phyloP scores from a whole-genome alignment of 345 rosid species.

The Gynandropsis gynandra region DNA sequence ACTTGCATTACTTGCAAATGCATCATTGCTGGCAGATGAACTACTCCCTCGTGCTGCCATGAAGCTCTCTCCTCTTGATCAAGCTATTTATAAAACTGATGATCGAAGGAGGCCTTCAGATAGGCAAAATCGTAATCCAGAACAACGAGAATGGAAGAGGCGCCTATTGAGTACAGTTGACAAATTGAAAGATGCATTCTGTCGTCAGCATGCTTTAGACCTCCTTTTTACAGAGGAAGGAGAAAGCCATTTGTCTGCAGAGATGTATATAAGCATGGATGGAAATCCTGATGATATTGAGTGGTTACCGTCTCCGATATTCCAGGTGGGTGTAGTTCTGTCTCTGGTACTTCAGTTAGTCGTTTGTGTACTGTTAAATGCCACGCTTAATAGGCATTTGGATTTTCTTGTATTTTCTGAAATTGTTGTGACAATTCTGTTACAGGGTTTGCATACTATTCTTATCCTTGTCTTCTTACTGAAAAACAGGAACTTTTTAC shows the following conservation, averaged over 20 bases:
- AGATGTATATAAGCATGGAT: conserved; percentile 82
- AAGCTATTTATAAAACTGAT: conserved; percentile 57
- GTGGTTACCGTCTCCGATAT: conserved; percentile 84
- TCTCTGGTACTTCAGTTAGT: no score
- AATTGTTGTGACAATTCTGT: no score
- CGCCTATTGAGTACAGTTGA: conserved; percentile 80
- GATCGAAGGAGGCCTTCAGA: conserved; percentile 59
- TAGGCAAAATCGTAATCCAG: conserved; percentile 94
- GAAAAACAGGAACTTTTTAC: conserved; percentile 71
- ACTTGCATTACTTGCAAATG: conserved; percentile 95
- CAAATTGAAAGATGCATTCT: conserved; percentile 81
- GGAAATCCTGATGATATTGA: conserved; percentile 65
- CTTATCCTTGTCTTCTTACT: conserved; percentile 18
- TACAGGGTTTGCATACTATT: background rate
- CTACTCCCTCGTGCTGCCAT: conserved; percentile 96
- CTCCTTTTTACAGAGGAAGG: conserved; percentile 98
- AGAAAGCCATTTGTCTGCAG: conserved; percentile 86
- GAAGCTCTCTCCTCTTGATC: conserved; percentile 71
- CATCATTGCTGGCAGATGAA: conserved; percentile 92
- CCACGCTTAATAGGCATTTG: no score
- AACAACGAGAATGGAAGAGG: conserved; percentile 98
- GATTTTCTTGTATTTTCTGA: background rate
- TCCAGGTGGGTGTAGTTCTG: conserved; percentile 58
- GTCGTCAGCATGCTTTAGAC: conserved; percentile 96
- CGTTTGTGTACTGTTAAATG: no score